phyloP scores from a whole-genome alignment of 352 stramenopile species.

The Globisporangium parvum region DNA sequence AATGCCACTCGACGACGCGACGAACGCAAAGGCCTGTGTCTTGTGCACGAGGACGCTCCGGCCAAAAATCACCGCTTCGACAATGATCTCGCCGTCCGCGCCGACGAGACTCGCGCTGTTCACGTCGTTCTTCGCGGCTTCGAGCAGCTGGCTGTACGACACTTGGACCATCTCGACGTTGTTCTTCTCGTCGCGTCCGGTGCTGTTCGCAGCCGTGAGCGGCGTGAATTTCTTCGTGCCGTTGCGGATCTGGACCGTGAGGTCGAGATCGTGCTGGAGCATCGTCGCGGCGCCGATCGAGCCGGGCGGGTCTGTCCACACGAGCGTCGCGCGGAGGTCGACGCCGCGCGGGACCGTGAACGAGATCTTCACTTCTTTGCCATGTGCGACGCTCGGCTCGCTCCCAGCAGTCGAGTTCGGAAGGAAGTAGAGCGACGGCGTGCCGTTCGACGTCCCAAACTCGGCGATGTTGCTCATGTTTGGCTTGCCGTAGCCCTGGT shows the following conservation, averaged over 20 bases:
- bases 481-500: conserved; percentile 77
- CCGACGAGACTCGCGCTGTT: conserved; percentile 18
- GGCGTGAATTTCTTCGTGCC: conserved; percentile 49
- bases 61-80: conserved; percentile 66
- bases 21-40: conserved; percentile 65
- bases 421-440: conserved; percentile 58
- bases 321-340: conserved; percentile 61
- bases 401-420: conserved; percentile 62
- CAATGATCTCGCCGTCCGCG: conserved; percentile 49
- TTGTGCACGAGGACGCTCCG: conserved; percentile 52
- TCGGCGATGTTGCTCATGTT: conserved; percentile 77
- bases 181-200: conserved; percentile 60
- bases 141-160: conserved; percentile 53
- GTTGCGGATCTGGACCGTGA: conserved; percentile 60
- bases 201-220: conserved; percentile 41
- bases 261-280: conserved; percentile 75
- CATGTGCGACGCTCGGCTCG: conserved; percentile 46
- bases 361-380: conserved; percentile 55
- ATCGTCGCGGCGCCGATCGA: conserved; percentile 53
- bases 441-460: conserved; percentile 23
- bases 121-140: conserved; percentile 20
- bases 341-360: conserved; percentile 62
- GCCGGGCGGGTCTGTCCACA: conserved; percentile 75
- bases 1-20: conserved; percentile 74
- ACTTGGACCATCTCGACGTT: conserved; percentile 84